Conservation (phyloP, 345 rosid species). For the Populus pruinosa region DNA sequence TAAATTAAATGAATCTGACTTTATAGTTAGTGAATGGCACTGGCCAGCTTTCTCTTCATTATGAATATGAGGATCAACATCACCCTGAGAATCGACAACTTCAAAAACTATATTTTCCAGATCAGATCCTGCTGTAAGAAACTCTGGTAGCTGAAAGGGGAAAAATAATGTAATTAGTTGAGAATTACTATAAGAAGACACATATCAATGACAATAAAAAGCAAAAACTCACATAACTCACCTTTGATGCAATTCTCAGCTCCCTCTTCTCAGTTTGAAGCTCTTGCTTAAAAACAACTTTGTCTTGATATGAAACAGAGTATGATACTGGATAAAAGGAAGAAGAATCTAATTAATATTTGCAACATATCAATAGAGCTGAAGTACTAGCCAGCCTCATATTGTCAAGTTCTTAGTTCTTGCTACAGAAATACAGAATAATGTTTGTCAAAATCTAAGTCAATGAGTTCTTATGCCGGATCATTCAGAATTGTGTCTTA, state of each 20-base stretch:
- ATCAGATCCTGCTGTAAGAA: slow-evolving; percentile 41
- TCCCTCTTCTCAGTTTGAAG: slow-evolving; percentile 42
- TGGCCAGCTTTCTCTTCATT: slow-evolving; percentile 37
- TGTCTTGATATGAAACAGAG: slow-evolving; percentile 25
- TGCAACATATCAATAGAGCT: too few relatives aligned
- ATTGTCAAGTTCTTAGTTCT: too few relatives aligned
- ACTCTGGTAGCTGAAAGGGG: slow-evolving; percentile 39
- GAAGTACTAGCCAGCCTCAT: too few relatives aligned
- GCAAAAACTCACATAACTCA: slow-evolving; percentile 20
- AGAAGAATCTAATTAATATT: neutral
- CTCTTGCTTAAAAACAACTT: slow-evolving; percentile 37
- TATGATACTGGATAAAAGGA: slow-evolving; percentile 38
- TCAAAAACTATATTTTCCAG: slow-evolving; percentile 41
- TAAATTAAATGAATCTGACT: slow-evolving; percentile 16
- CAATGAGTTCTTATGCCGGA: too few relatives aligned
- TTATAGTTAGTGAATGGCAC: slow-evolving; percentile 43
- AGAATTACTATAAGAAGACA: neutral
- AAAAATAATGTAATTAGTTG: neutral
- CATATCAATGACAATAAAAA: neutral
- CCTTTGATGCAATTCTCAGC: slow-evolving; percentile 39
- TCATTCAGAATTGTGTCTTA: too few relatives aligned
- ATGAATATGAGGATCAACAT: slow-evolving; percentile 41
- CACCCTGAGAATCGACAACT: slow-evolving; percentile 44
- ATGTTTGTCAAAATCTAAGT: too few relatives aligned
- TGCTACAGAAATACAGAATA: too few relatives aligned